A percentile compares a stretch with the other conserved stretches of the same genome.
These are phyloP conservation scores for Penicillium freii DNA, from an alignment of 2,329 filamentous ascomycete genomes.

Conservation along the genomic window DNA sequence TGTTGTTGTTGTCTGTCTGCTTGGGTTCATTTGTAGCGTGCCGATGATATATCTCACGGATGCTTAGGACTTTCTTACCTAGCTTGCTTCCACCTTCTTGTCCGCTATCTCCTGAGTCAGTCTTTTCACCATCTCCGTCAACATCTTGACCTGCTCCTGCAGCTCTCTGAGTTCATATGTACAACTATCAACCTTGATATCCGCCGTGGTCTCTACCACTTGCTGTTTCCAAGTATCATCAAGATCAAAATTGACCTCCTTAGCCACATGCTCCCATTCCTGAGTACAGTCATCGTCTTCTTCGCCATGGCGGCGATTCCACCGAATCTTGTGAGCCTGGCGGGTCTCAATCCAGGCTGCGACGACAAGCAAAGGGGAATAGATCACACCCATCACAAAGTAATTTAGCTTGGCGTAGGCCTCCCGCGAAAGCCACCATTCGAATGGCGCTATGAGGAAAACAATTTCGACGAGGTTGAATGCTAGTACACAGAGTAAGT, in stretches of 20 bases:
- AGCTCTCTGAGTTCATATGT: conserved; percentile 60
- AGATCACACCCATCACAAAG: conserved; percentile 79
- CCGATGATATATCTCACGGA: neutral
- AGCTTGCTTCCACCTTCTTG: neutral
- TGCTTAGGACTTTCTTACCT: neutral
- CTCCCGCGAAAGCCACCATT: conserved; percentile 87
- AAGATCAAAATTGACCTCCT: conserved; percentile 71
- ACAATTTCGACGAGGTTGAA: conserved; percentile 93
- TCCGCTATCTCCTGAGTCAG: conserved; percentile 43
- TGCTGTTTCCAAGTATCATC: conserved; percentile 78
- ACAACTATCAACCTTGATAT: conserved; percentile 75
- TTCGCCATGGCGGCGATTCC: conserved; percentile 76
- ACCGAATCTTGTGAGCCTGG: conserved; percentile 63
- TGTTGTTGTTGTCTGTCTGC: neutral
- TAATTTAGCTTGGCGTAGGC: conserved; percentile 83
- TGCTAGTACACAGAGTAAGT: conserved; percentile 40
- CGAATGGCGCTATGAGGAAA: conserved; percentile 72
- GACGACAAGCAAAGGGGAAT: conserved; percentile 76
- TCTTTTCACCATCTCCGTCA: conserved; percentile 62
- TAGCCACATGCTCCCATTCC: conserved; percentile 83
- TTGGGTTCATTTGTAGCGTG: neutral
- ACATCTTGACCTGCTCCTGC: conserved; percentile 56
- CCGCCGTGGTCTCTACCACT: conserved; percentile 71
- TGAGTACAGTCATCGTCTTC: conserved; percentile 84
- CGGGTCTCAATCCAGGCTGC: conserved; percentile 71